A percentile compares a stretch with the other conserved stretches of the same genome.
These are phyloP conservation scores for Leccinum boreale DNA, from an alignment of 768 basidiomycete species.

Conservation along the genomic window DNA sequence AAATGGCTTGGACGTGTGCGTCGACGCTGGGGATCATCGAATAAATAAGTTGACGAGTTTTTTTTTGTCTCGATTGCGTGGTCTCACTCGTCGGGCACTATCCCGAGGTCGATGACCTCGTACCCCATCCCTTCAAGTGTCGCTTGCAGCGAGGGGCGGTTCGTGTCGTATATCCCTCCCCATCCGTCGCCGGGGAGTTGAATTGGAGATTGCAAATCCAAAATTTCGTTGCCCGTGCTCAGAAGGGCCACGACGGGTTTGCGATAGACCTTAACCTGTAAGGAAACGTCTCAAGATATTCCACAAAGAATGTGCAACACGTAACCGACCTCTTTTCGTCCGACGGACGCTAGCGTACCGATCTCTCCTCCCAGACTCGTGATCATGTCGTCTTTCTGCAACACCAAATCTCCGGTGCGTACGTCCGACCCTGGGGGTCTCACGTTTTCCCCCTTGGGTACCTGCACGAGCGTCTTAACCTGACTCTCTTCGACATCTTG, in stretches of 20 bases:
- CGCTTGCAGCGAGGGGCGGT: conserved; percentile 74
- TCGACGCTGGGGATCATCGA: conserved; percentile 39
- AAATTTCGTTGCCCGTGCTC: conserved; percentile 83
- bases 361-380: conserved; percentile 74
- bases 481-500: conserved; percentile 61
- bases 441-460: conserved; percentile 67
- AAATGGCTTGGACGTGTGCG: conserved; percentile 56
- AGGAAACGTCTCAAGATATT: neutral
- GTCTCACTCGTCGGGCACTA: conserved; percentile 68
- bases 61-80: neutral
- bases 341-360: conserved; percentile 79
- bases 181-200: conserved; percentile 40
- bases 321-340: conserved; percentile 56
- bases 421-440: conserved; percentile 75
- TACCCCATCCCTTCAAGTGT: conserved; percentile 73
- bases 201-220: conserved; percentile 53
- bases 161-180: conserved; percentile 83
- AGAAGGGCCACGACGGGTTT: conserved; percentile 78
- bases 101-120: conserved; percentile 74
- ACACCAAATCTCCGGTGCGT: conserved; percentile 58
- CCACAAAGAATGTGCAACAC: neutral
- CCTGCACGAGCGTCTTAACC: conserved; percentile 63
- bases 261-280: conserved; percentile 62
- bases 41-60: neutral
- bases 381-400: conserved; percentile 60